Base-by-base conservation (phyloP, 2,329 filamentous ascomycete genomes). In the Hymenoscyphus linearis region DNA sequence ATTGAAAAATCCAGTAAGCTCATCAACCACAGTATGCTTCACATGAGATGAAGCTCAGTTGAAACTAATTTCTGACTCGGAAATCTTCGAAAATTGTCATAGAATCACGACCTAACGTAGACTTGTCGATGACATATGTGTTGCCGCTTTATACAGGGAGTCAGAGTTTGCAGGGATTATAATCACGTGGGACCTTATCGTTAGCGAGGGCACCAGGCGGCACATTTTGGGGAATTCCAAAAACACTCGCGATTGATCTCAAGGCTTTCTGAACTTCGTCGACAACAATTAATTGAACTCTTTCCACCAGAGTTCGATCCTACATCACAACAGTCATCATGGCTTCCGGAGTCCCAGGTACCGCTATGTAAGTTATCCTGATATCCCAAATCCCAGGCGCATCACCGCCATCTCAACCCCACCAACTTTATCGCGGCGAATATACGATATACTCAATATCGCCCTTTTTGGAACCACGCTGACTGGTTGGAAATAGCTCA, bases 401-500 rank as follows among this genome's bases (percentile, higher is more conserved):
- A 47, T 47, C 40, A 22, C 12, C 18, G 14, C 22, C 22, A 25
- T 47, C 22, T n/a, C 40, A 18, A 47, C 40, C 40, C 40, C 40
- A 22, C 44, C 56, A 34, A 18, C 56, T 55, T 55, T 34, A 34
- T 14, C 53, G 53, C 53, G 10, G 34, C 53, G 34, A 27, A 53
- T 31, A 53, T 14, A 25, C 50, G 9, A 16, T 10, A 53, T 14
- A 12, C 50, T 53, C 50, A 56, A 27, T n/a, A 13, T 52, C 27
- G 13, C 31, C 27, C 26, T 25, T 26, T 50, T 54, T 31, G 25
- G 26, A 44, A 12, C 31, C 31, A 35, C 47, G 4, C 34, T 57
- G 27, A 57, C 59, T 52, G 36, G 35, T 36, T 22, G 57, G 10
- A 61, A 54, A 70, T 77, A 93, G 90, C 81, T 93, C 89, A 80